These are phyloP conservation scores for Rhizophagus clarus DNA, from an alignment of 192 early-diverging fungal species.

Conservation along the genomic window DNA sequence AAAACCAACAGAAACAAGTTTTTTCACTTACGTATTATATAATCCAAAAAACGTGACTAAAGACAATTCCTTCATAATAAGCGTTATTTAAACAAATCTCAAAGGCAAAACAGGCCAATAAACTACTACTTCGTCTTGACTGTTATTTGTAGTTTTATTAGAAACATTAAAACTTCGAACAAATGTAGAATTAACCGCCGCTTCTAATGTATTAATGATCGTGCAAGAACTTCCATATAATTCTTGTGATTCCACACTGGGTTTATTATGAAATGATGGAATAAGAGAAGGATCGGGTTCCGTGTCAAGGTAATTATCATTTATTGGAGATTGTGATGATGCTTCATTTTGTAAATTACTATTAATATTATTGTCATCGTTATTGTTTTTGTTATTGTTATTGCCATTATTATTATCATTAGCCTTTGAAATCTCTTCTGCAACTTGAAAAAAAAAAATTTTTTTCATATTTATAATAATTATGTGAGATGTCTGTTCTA, in stretches of 20 bases:
- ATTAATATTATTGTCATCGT: neutral
- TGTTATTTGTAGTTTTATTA: neutral
- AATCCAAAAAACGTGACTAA: no score
- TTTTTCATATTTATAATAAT: no score
- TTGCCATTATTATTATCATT: neutral
- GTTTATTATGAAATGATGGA: neutral
- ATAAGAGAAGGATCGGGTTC: neutral
- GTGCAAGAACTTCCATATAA: neutral
- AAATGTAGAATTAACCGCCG: slow-evolving; percentile 7
- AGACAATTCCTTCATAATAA: neutral
- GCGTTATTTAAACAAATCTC: neutral
- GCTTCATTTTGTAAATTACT: neutral
- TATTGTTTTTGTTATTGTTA: neutral
- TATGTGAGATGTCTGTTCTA: neutral
- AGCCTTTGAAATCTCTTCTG: neutral
- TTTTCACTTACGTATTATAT: neutral
- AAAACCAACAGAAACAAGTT: neutral
- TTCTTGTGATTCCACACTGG: neutral
- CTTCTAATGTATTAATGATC: neutral
- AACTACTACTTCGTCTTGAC: neutral
- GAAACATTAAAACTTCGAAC: neutral
- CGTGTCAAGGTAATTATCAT: neutral
- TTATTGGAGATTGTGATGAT: neutral
- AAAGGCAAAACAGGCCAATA: slow-evolving; percentile 31
- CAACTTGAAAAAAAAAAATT: neutral